A percentile compares a stretch with the other conserved stretches of the same genome.
Evolutionary conservation across 1,284 basidiomycete genomes (phyloP).

Genomic region (Sanghuangporus weigelae): DNA sequence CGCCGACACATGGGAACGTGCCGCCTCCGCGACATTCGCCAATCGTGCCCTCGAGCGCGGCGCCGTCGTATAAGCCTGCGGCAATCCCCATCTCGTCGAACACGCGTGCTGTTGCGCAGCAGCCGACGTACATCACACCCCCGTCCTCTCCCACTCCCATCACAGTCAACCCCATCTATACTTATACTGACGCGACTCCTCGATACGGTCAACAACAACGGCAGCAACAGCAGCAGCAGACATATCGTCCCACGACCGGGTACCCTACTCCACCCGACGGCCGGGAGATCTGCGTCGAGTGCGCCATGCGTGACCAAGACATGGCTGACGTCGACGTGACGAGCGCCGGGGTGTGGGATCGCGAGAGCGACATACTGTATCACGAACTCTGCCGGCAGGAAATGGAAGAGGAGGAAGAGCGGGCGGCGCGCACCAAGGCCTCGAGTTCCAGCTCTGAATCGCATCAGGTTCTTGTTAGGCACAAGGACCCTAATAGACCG

Average conservation of each 20-base stretch:
- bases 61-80: constrained; percentile 10
- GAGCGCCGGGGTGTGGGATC: constrained; percentile 84
- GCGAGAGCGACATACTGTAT: constrained; percentile 81
- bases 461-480: constrained; percentile 30
- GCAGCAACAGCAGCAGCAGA: background rate
- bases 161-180: constrained; percentile 54
- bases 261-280: constrained; percentile 9
- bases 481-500: constrained; percentile 49
- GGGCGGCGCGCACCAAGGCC: constrained; percentile 2
- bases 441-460: constrained; percentile 14
- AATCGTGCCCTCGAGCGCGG: constrained; percentile 8
- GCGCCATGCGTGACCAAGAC: constrained; percentile 98
- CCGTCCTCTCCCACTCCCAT: constrained; percentile 38
- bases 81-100: constrained; percentile 39
- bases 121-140: constrained; percentile 70
- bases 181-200: constrained; percentile 20
- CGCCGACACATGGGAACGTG: background rate
- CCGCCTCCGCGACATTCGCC: constrained; percentile 5
- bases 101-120: constrained; percentile 63
- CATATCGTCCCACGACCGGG: background rate
- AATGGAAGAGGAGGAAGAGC: constrained; percentile 13
- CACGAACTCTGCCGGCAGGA: constrained; percentile 64
- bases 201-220: background rate
- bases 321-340: constrained; percentile 94
- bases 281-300: constrained; percentile 94